Conservation (phyloP, 148 eudicot species). For the Spergularia marina region DNA sequence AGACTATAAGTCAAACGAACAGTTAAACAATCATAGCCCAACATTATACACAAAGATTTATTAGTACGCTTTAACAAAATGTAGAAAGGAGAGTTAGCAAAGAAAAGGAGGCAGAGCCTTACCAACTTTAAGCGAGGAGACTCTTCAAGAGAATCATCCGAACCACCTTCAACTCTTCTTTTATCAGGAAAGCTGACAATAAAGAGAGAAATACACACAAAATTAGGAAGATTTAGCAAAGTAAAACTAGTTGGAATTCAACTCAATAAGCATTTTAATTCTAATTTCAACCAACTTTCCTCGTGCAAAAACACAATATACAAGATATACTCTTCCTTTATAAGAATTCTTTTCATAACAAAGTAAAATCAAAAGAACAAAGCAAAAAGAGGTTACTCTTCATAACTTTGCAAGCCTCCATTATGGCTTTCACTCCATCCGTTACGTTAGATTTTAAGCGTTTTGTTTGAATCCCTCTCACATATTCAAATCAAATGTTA, state of each 20-base stretch:
- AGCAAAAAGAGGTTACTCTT: slow-evolving; percentile 21
- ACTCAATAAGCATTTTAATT: not conserved
- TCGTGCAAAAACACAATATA: slow-evolving; percentile 30
- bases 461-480: too few relatives aligned
- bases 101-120: slow-evolving; percentile 28
- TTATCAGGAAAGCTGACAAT: slow-evolving; percentile 59
- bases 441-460: too few relatives aligned
- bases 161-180: slow-evolving; percentile 37
- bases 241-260: not conserved
- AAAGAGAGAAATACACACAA: slow-evolving; percentile 11
- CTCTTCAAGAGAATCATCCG: slow-evolving; percentile 41
- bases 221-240: slow-evolving; percentile 2
- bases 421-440: not conserved
- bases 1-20: slow-evolving; percentile 12
- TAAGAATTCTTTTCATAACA: slow-evolving; percentile 16
- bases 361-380: slow-evolving; percentile 17
- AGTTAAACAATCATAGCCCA: slow-evolving; percentile 24
- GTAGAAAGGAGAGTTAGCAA: slow-evolving; percentile 24
- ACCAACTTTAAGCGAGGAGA: slow-evolving; percentile 55
- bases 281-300: slow-evolving; percentile 15
- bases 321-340: slow-evolving; percentile 30
- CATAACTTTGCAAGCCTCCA: slow-evolving; percentile 18
- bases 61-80: slow-evolving; percentile 21
- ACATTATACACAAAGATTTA: slow-evolving; percentile 20
- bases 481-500: too few relatives aligned